Evolutionary conservation across 257 asterid genomes (phyloP).

Genomic region (Nicotiana knightiana): DNA sequence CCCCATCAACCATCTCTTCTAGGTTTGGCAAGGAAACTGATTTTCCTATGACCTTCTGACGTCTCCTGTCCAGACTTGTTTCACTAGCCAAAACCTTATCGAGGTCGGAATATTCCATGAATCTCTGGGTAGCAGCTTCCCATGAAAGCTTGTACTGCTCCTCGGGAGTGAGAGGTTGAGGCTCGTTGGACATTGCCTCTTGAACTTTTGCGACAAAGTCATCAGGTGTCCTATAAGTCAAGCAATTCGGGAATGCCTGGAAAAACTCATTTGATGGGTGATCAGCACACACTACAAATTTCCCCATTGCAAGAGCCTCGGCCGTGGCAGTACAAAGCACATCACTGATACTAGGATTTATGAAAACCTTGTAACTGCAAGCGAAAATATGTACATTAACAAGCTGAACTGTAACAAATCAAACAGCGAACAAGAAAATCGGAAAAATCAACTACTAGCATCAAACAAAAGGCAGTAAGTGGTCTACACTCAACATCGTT

Average conservation of each 20-base stretch:
- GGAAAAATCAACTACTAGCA: not conserved
- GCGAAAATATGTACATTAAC: conserved; percentile 2
- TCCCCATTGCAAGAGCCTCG: conserved; percentile 99
- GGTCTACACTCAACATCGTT: not conserved
- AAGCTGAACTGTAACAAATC: not conserved
- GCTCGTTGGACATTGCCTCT: conserved; percentile 91
- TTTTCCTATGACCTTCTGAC: conserved; percentile 32
- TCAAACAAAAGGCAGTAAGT: not conserved
- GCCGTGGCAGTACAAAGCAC: conserved; percentile 99
- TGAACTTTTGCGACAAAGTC: conserved; percentile 82
- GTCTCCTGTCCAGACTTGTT: conserved; percentile 18
- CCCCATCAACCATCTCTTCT: conserved; percentile 68
- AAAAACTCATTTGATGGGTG: conserved; percentile 98
- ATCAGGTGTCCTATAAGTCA: conserved; percentile 79
- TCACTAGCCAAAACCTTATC: conserved; percentile 44
- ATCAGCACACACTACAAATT: conserved; percentile 90
- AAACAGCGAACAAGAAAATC: not conserved
- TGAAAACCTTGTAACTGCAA: conserved; percentile 90
- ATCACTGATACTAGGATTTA: conserved; percentile 95
- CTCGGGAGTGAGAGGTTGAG: conserved; percentile 81
- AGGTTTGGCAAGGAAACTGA: conserved; percentile 65
- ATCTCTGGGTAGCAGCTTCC: conserved; percentile 98
- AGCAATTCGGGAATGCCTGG: conserved; percentile 86
- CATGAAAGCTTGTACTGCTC: conserved; percentile 78
- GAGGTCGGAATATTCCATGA: conserved; percentile 80